A percentile compares a stretch with the other conserved stretches of the same genome.
Evolutionary conservation across 352 stramenopile genomes (phyloP).

Genomic region (Thraustochytrium striatum): DNA sequence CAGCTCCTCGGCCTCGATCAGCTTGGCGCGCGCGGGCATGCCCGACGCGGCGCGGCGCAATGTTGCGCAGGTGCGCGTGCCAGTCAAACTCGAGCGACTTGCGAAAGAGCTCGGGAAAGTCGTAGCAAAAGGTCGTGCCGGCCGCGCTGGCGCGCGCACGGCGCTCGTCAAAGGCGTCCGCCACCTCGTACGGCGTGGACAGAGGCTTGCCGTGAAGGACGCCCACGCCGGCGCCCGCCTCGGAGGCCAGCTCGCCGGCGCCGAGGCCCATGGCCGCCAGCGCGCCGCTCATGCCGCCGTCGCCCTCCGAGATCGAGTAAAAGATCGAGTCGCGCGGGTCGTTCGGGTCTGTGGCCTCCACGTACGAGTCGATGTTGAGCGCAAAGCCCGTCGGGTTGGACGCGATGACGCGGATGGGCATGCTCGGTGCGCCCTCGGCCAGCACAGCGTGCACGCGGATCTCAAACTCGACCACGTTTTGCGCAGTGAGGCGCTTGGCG

Average conservation of each 20-base stretch:
- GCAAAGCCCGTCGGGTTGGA: constrained; percentile 98
- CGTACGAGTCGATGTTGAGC: constrained; percentile 97
- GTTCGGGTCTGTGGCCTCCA: constrained; percentile 82
- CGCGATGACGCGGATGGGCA: constrained; percentile 90
- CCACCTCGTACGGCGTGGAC: constrained; percentile 92
- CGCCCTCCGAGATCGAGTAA: constrained; percentile 50
- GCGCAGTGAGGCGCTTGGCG: constrained; percentile 77
- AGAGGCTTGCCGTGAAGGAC: constrained; percentile 91
- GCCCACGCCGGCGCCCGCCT: constrained; percentile 65
- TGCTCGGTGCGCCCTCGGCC: constrained; percentile 74
- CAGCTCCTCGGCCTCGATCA: constrained; percentile 69
- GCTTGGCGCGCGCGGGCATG: constrained; percentile 51
- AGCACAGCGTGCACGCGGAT: constrained; percentile 79
- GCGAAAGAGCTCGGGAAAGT: constrained; percentile 98
- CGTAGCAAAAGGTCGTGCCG: constrained; percentile 98
- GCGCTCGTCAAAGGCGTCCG: constrained; percentile 83
- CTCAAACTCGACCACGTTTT: constrained; percentile 95
- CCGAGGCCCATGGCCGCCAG: constrained; percentile 49
- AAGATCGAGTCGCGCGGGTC: constrained; percentile 56
- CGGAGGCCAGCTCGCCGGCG: constrained; percentile 28
- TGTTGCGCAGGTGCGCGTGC: constrained; percentile 70
- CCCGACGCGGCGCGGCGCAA: constrained; percentile 52
- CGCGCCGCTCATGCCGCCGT: constrained; percentile 48
- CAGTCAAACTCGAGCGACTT: constrained; percentile 88
- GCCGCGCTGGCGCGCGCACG: constrained; percentile 80